These are phyloP conservation scores for Penicillium hesseltinei DNA, from an alignment of 2,329 filamentous ascomycete genomes.

Conservation along the genomic window DNA sequence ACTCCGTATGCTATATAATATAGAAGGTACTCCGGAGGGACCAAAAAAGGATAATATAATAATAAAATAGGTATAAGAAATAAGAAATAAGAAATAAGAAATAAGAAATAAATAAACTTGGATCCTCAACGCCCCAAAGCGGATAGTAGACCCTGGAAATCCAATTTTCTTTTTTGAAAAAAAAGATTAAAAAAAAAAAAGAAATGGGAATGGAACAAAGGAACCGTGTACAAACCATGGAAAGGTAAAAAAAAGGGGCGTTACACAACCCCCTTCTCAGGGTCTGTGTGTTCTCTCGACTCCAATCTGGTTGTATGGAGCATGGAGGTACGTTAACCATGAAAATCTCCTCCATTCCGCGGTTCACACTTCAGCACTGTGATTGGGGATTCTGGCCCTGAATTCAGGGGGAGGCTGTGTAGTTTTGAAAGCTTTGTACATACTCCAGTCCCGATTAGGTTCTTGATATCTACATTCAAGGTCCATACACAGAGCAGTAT, in stretches of 20 bases:
- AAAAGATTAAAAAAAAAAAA: not conserved
- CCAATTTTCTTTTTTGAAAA: not conserved
- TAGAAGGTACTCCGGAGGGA: not conserved
- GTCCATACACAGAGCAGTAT: not conserved
- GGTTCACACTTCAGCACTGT: constrained; percentile 2
- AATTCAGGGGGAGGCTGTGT: constrained; percentile 30
- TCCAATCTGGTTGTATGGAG: not conserved
- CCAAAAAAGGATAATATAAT: not conserved
- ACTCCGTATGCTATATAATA: not conserved
- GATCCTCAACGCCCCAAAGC: constrained; percentile 10
- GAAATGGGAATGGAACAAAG: not conserved
- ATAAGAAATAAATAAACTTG: constrained; percentile 14
- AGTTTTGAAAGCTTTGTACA: constrained; percentile 5
- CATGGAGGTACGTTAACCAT: not conserved
- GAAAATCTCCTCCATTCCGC: constrained; percentile 16
- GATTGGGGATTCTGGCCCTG: constrained; percentile 9
- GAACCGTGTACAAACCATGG: not conserved
- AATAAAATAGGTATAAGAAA: not conserved
- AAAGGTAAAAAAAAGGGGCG: constrained; percentile 7
- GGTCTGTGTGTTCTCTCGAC: constrained; percentile 16
- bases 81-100: constrained; percentile 9
- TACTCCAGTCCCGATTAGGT: constrained; percentile 3
- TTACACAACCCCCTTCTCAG: constrained; percentile 15
- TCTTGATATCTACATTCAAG: not conserved
- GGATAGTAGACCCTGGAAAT: constrained; percentile 23